Evolutionary conservation across 768 basidiomycete species (phyloP), one percentile per base, ranked within the genome.

Genomic region (Suillus alpinus): DNA sequence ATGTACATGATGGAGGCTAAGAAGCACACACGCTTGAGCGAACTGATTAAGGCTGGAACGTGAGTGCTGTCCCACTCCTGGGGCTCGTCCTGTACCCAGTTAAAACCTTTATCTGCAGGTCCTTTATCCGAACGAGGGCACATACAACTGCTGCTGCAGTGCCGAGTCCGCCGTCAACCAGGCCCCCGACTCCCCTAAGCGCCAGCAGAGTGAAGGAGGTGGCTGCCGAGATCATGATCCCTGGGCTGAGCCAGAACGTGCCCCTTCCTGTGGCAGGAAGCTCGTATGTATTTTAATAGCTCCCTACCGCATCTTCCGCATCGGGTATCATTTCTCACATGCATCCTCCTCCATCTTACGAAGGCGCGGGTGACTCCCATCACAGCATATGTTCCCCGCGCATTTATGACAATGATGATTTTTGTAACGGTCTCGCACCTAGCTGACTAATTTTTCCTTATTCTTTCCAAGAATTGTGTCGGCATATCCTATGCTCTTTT

Each of bases 221-320:
- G 63, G 67, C 87, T 71, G 31, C 39, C 1, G 61, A 63, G 47
- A 62, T 65, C 50, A 55, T 64, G 57, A 55, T 20, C 12, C 31
- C 56, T 60, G 52, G 46, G 2, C 62, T 67, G 9, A 56, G 9
- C 16, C 23, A 55, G 2, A 23, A 39, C 6, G 16, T 16, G 23
- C 23, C 23, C 8, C 37, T 18, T 9, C 53, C 9, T 55, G 36
- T 55, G 23, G 36, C 23, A 1, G 9, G 16, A 55, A 37, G 23
- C 16, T 37, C 36, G 1, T 23, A 10, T 18, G 36, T 9, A 18
- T 10, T 37, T 9, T 26, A 10, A 55, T 12, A 20, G 20, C 14
- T 26, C 23, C 8, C 36, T 53, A 37, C 8, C 36, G 5, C 23
- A 55, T 29, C 18, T 55, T 23, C 26, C 23, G 4, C n/a, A n/a